phyloP scores from a whole-genome alignment of 768 basidiomycete genomes.

The Pleurotus salmoneostramineus region DNA sequence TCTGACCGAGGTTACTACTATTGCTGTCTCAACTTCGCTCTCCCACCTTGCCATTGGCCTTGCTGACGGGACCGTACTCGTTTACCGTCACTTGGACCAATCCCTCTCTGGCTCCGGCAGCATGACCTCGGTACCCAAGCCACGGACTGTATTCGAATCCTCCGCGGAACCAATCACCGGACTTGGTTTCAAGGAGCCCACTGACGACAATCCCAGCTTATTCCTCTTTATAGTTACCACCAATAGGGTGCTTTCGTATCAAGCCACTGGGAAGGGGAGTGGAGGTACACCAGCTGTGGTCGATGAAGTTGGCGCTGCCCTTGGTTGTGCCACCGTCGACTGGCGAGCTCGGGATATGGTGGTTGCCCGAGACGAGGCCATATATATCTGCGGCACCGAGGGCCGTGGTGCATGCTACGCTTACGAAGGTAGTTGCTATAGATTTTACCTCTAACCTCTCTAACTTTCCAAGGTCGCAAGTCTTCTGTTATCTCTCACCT shows the following conservation, averaged over 20 bases:
- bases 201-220: constrained; percentile 36
- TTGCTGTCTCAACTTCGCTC: constrained; percentile 74
- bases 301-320: constrained; percentile 81
- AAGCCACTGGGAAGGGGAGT: constrained; percentile 67
- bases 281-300: constrained; percentile 65
- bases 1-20: constrained; percentile 59
- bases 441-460: background rate
- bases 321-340: constrained; percentile 86
- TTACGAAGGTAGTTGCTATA: constrained; percentile 68
- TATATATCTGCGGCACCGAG: constrained; percentile 80
- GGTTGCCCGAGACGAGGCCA: constrained; percentile 87
- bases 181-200: constrained; percentile 78
- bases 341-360: constrained; percentile 70
- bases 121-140: constrained; percentile 79
- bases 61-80: constrained; percentile 90
- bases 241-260: constrained; percentile 72
- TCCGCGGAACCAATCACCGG: constrained; percentile 89
- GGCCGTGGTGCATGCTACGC: constrained; percentile 84
- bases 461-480: constrained; percentile 54
- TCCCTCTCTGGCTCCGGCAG: constrained; percentile 66
- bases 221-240: constrained; percentile 89
- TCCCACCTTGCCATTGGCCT: constrained; percentile 89
- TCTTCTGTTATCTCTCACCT: constrained; percentile 69
- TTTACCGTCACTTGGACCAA: constrained; percentile 90
- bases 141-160: constrained; percentile 79